These are phyloP conservation scores for Auriscalpium orientale DNA, from an alignment of 768 basidiomycete species.

Conservation along the genomic window DNA sequence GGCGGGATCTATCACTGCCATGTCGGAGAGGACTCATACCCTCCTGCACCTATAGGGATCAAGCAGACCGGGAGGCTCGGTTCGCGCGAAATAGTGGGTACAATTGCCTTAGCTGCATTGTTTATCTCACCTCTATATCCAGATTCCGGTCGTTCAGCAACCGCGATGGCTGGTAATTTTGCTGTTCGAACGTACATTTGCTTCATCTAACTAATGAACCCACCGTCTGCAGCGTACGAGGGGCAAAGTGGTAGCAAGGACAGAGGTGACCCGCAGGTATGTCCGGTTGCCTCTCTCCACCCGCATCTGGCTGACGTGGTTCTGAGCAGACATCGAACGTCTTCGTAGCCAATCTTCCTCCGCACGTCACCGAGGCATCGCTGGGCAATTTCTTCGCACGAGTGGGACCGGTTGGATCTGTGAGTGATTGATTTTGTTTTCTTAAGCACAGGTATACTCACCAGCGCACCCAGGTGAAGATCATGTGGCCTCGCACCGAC, in stretches of 20 bases:
- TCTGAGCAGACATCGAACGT: slow-evolving; percentile 77
- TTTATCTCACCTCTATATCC: background rate
- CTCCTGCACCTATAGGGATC: slow-evolving; percentile 52
- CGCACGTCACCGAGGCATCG: slow-evolving; percentile 76
- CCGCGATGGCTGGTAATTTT: slow-evolving; percentile 76
- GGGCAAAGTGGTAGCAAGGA: slow-evolving; percentile 88
- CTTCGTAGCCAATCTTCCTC: slow-evolving; percentile 90
- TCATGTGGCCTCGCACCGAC: slow-evolving; percentile 98
- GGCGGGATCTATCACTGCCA: background rate
- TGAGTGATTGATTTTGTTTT: slow-evolving; percentile 30
- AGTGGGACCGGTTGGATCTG: slow-evolving; percentile 88
- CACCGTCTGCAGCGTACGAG: slow-evolving; percentile 58
- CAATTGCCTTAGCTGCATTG: background rate
- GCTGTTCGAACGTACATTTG: background rate
- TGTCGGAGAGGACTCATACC: background rate
- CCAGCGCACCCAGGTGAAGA: slow-evolving; percentile 58
- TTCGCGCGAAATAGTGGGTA: slow-evolving; percentile 58
- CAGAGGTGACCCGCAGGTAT: slow-evolving; percentile 77
- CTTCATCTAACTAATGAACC: too few species aligned
- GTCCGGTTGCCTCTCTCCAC: slow-evolving; percentile 13
- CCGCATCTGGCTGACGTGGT: background rate
- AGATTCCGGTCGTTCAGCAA: slow-evolving; percentile 72
- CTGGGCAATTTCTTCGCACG: slow-evolving; percentile 90
- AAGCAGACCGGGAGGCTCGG: slow-evolving; percentile 84
- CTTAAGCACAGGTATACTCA: background rate